phyloP scores from a whole-genome alignment of 2,329 filamentous ascomycete species.

The Pestalotiopsis sp. region DNA sequence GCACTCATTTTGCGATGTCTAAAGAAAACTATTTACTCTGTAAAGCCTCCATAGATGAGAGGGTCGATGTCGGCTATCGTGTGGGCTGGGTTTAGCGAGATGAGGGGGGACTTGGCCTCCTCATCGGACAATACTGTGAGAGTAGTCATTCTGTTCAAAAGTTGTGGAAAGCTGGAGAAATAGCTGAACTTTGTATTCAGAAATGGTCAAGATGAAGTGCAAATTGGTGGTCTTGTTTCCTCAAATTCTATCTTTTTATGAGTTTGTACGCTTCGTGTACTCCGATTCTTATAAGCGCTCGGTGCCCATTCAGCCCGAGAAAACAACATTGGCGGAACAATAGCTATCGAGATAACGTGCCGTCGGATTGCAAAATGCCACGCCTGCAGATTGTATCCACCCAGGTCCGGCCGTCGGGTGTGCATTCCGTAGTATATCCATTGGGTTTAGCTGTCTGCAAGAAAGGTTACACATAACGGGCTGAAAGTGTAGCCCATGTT shows the following conservation, averaged over 20 bases:
- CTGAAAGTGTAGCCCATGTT: not conserved
- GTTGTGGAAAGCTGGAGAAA: not conserved
- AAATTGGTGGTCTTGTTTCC: not conserved
- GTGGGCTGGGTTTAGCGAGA: conserved; percentile 64
- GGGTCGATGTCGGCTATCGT: conserved; percentile 73
- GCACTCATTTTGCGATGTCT: conserved; percentile 7
- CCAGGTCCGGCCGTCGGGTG: not conserved
- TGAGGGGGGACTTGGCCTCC: conserved; percentile 53
- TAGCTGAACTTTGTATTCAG: not conserved
- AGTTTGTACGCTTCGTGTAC: not conserved
- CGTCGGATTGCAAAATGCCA: not conserved
- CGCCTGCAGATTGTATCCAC: not conserved
- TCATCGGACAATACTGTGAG: conserved; percentile 67
- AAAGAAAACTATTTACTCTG: conserved; percentile 53
- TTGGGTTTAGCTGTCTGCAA: not conserved
- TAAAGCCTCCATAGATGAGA: conserved; percentile 83
- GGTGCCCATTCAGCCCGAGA: not conserved
- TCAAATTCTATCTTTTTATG: not conserved
- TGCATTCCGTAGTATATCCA: not conserved
- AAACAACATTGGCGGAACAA: not conserved
- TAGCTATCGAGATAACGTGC: not conserved
- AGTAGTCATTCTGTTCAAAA: conserved; percentile 60
- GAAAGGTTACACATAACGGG: not conserved
- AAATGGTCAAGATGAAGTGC: not conserved
- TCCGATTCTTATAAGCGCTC: not conserved